Evolutionary conservation across 2,329 filamentous ascomycete genomes (phyloP), one percentile per base, ranked within the genome.

Genomic region (Orbilia blumenaviensis): DNA sequence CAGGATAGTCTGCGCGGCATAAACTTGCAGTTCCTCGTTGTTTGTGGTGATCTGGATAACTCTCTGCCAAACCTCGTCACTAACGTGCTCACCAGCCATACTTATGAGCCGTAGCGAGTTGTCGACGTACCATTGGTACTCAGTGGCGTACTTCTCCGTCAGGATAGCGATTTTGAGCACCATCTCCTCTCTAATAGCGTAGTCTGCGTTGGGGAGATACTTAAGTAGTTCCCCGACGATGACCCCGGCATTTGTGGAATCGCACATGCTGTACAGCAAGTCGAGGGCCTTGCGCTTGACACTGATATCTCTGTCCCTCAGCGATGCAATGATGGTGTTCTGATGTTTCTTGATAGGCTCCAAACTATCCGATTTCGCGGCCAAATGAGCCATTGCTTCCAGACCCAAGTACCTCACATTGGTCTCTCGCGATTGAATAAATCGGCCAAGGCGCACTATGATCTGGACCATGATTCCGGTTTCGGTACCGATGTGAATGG

Each of bases 21-120:
- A 99, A 0, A 97, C 91, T 83, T 99, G 95, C 9, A 99, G 87
- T 83, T 98, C 94, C 83, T 99, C 95, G 83, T 99, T 99, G 85
- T 99, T 99, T 66, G 95, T 98, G 73, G 98, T 94, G 80, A 99
- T 98, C 83, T 99, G 95, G 78, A 97, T 97, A 67, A 99, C 94
- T 80, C 95, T 90, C 83, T 99, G 95, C 95, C 95, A 99, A 16
- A 99, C 95, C 84, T 99, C 95, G 78, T 99, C 96, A 83, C 94
- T 98, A 79, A 99, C 94, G 82, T 99, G 95, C 81, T 99, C 95
- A 79, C 95, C 95, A 2, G 96, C 95, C 89, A 98, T 94, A 72
- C 94, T 93, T 73, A 99, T 94, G 62, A 99, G 88, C 67, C 94
- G 90, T 79, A 99, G 86, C 9, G 95, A 97, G 79, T 98, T 97